A percentile compares a stretch with the other conserved stretches of the same genome.
Evolutionary conservation across 2,329 filamentous ascomycete species (phyloP).

Genomic region (Talaromyces atroroseus): DNA sequence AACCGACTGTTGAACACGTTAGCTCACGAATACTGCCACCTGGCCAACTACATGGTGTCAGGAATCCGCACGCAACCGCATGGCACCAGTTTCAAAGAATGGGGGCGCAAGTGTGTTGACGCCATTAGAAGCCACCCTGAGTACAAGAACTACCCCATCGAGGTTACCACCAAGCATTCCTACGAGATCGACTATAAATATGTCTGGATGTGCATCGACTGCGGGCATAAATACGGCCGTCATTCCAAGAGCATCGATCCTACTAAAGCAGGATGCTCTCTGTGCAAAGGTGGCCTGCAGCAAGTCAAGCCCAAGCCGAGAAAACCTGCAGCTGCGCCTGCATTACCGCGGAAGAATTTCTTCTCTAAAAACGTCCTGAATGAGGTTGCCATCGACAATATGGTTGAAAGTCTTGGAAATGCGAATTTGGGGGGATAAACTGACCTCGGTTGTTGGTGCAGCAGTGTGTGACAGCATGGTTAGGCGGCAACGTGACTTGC

Average conservation of each 20-base stretch:
- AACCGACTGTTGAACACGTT: slow-evolving; percentile 78
- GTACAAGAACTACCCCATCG: slow-evolving; percentile 54
- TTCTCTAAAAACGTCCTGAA: neutral
- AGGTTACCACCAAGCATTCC: slow-evolving; percentile 82
- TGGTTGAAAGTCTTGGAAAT: slow-evolving; percentile 9
- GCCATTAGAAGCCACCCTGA: slow-evolving; percentile 46
- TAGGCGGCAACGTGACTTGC: no score
- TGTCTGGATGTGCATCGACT: slow-evolving; percentile 70
- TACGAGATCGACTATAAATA: slow-evolving; percentile 94
- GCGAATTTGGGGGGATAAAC: neutral
- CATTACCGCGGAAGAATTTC: slow-evolving; percentile 2
- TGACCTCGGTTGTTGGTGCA: no score
- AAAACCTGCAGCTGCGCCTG: neutral
- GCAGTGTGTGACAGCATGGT: no score
- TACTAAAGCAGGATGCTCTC: slow-evolving; percentile 64
- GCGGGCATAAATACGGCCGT: slow-evolving; percentile 68
- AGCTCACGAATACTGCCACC: slow-evolving; percentile 95
- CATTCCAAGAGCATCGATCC: slow-evolving; percentile 83
- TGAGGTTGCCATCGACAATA: slow-evolving; percentile 1
- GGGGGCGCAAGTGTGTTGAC: slow-evolving; percentile 44
- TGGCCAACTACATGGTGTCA: slow-evolving; percentile 85
- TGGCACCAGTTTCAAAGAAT: slow-evolving; percentile 75
- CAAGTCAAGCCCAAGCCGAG: slow-evolving; percentile 73
- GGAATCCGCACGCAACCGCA: slow-evolving; percentile 72
- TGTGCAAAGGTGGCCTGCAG: slow-evolving; percentile 63